Base-by-base conservation (phyloP, 2,329 filamentous ascomycete species). In the Aureobasidium sp. region DNA sequence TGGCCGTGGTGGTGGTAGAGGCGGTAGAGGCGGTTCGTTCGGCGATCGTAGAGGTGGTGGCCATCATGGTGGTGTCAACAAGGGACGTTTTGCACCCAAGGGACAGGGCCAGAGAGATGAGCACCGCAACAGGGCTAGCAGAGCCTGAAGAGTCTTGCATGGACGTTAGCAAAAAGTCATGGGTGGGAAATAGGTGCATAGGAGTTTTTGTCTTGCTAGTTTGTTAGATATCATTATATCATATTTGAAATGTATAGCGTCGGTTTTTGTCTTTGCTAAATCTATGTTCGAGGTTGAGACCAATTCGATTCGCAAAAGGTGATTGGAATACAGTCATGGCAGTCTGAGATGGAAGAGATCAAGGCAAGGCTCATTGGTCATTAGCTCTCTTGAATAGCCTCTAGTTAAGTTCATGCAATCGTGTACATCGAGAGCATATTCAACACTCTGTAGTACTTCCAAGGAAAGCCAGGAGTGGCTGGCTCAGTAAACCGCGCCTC, bases 31-130 rank as follows among this genome's bases (percentile, higher is more conserved):
- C 6, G 34, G 34, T 37, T 37, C 34, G 34, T 37, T 37, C 15
- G 34, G 34, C 30, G 39, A 41, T 39, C 42, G 62, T 7, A 59
- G 54, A 61, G 57, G 49, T 34, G 49, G 49, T 21, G 58, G 62
- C 9, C 36, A 45, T 21, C 27, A 44, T n/a, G 61, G 54, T 9
- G 47, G 55, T 21, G 45, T 49, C 9, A 50, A 41, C 44, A 59
- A 50, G 36, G 41, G 41, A 5, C 42, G 44, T 21, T 59, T 59
- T 6, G 57, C 57, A 36, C 57, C 57, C 27, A 59, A 59, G 36
- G 44, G 44, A 2, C 44, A 49, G 10, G 44, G 57, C n/a, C 37
- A 39, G 27, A 39, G 57, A 25, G 39, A 59, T 25, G 44, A 59
- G 34, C 25, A 59, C 32, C 57, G 57, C 27, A 50, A 49, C 27